These are phyloP conservation scores for Trichoderma sp. DNA, from an alignment of 2,329 filamentous ascomycete genomes.

Conservation along the genomic window DNA sequence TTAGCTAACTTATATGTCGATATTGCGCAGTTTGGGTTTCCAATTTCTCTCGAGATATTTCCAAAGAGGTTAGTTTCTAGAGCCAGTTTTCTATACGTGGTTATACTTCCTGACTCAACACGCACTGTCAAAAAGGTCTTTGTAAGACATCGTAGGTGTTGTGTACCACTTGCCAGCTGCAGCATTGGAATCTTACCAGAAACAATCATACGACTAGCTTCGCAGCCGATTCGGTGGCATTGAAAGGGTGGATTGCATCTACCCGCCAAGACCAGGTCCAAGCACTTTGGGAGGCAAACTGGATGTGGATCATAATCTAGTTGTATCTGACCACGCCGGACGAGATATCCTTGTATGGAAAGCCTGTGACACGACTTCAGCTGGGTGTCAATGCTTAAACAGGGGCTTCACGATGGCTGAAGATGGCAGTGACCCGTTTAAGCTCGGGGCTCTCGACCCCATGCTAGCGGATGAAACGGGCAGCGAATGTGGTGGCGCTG, in stretches of 20 bases:
- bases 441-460: conserved; percentile 2
- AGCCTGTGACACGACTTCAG: neutral
- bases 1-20: neutral
- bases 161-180: neutral
- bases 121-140: neutral
- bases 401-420: neutral
- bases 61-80: neutral
- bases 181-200: neutral
- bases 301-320: conserved; percentile 10
- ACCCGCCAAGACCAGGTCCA: neutral
- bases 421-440: neutral
- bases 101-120: neutral
- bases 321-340: neutral
- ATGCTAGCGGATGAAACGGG: conserved; percentile 8
- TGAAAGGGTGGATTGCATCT: conserved; percentile 4
- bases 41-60: neutral
- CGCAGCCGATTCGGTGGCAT: neutral
- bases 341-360: neutral
- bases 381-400: neutral
- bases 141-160: conserved; percentile 12
- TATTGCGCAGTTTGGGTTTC: neutral
- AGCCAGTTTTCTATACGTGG: neutral
- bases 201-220: neutral
- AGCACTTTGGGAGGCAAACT: neutral
- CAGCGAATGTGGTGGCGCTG: neutral